phyloP scores from a whole-genome alignment of 192 early-diverging fungal species.

The Backusella tuberculispora region DNA sequence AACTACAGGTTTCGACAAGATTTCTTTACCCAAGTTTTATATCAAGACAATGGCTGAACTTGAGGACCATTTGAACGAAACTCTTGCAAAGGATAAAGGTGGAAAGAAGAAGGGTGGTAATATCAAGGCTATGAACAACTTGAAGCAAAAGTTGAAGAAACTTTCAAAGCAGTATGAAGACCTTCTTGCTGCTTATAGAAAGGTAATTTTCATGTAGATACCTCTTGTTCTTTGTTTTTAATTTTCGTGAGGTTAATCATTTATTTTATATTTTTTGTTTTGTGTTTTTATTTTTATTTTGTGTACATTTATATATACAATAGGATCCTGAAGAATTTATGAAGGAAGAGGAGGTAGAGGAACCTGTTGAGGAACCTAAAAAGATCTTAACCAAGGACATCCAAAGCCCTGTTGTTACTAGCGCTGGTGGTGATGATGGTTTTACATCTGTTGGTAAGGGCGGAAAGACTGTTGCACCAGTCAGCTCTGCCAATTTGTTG shows the following conservation, averaged over 20 bases:
- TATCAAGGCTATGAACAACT: slow-evolving; percentile 82
- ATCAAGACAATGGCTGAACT: slow-evolving; percentile 72
- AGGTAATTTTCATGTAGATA: slow-evolving; percentile 34
- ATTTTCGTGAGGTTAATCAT: slow-evolving; percentile 26
- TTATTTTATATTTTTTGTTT: neutral
- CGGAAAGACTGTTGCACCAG: slow-evolving; percentile 65
- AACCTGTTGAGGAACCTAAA: neutral
- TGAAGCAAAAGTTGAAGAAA: slow-evolving; percentile 96
- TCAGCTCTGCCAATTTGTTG: slow-evolving; percentile 73
- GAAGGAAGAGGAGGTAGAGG: slow-evolving; percentile 29
- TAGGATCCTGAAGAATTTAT: slow-evolving; percentile 45
- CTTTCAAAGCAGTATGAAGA: slow-evolving; percentile 75
- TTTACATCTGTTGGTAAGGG: slow-evolving; percentile 73
- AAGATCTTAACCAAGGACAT: slow-evolving; percentile 16
- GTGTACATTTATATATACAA: neutral
- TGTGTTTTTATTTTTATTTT: neutral
- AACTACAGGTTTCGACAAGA: slow-evolving; percentile 53
- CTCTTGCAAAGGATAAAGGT: slow-evolving; percentile 65
- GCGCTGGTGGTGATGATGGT: slow-evolving; percentile 46
- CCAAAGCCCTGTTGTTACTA: slow-evolving; percentile 21
- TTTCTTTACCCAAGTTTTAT: slow-evolving; percentile 69
- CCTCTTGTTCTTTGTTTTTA: neutral
- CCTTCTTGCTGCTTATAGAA: slow-evolving; percentile 69
- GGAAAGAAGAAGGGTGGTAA: slow-evolving; percentile 84
- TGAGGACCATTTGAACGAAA: slow-evolving; percentile 76